Evolutionary conservation across 768 basidiomycete species (phyloP), one percentile per base, ranked within the genome.

Genomic region (Lentinus tigrinus): DNA sequence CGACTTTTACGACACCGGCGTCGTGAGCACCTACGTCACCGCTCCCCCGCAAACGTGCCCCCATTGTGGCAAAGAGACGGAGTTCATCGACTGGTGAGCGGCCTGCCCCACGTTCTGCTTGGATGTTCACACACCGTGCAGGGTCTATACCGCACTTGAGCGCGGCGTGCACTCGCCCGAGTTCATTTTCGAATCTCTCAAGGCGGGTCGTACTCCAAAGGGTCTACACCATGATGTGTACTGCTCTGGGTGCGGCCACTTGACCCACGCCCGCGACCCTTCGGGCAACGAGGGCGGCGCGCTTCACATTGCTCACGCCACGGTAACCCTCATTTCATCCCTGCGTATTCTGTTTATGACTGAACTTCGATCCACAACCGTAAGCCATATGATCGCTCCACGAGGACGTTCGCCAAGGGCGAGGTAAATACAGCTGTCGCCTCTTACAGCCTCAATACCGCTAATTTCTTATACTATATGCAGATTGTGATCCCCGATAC

Each of bases 191-290:
- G 47, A 59, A 16, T 52, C 58, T 16, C 54, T 63, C 14, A 56
- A 50, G 58, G 26, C 43, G 17, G 43, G 58, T 2, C 23, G 26
- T 16, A 23, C 28, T 4, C 62, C 62, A 13, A 50, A 63, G 47
- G 58, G 59, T 50, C 39, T 56, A 23, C 40, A 13, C 17, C 62
- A 63, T 36, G 62, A 63, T 34, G 62, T 63, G 14, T 63, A 63
- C 54, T 63, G 62, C 52, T 63, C 62, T 13, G 42, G 51, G 27
- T 63, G 58, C 47, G 62, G 62, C 28, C 21, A 31, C 36, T 55
- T 63, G 2, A 59, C 62, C 16, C 37, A 24, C 21, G 46, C 46
- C 49, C 49, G 39, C 3, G 43, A 54, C 37, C 34, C 16, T 3
- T 37, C 50, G 3, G 54, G 50, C 14, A 47, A 36, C 23, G 59